These are phyloP conservation scores for Fagopyrum homotropicum DNA, from an alignment of 148 eudicot species.

Conservation along the genomic window DNA sequence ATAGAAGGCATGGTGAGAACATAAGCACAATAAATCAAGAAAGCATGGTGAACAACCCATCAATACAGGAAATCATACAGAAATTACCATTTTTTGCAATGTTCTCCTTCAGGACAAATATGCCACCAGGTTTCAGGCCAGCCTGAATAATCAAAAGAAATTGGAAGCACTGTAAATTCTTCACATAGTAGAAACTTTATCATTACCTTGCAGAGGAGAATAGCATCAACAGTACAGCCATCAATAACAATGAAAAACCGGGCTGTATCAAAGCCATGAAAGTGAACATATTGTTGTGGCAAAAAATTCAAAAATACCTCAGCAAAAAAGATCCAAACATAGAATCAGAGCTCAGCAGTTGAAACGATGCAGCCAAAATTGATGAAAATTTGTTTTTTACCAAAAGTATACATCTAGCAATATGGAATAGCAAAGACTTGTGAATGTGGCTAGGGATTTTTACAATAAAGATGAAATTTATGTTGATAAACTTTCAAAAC, in stretches of 20 bases:
- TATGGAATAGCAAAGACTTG: too few species aligned
- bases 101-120: constrained; percentile 85
- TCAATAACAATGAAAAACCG: background rate
- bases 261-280: background rate
- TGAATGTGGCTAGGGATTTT: too few species aligned
- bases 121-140: constrained; percentile 92
- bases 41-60: background rate
- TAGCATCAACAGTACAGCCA: background rate
- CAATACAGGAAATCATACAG: background rate
- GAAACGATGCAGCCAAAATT: background rate
- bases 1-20: background rate
- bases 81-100: constrained; percentile 62
- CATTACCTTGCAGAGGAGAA: background rate
- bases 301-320: background rate
- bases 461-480: too few species aligned
- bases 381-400: background rate
- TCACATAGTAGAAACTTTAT: background rate
- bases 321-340: background rate
- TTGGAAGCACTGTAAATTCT: background rate
- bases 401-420: background rate
- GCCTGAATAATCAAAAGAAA: constrained; percentile 25
- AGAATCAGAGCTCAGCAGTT: background rate
- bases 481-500: too few species aligned
- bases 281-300: background rate
- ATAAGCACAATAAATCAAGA: background rate